Percentiles rank a stretch among this genome's conserved stretches.
Evolutionary conservation across 2,329 filamentous ascomycete species (phyloP).

Genomic region (Fusarium euwallaceae): DNA sequence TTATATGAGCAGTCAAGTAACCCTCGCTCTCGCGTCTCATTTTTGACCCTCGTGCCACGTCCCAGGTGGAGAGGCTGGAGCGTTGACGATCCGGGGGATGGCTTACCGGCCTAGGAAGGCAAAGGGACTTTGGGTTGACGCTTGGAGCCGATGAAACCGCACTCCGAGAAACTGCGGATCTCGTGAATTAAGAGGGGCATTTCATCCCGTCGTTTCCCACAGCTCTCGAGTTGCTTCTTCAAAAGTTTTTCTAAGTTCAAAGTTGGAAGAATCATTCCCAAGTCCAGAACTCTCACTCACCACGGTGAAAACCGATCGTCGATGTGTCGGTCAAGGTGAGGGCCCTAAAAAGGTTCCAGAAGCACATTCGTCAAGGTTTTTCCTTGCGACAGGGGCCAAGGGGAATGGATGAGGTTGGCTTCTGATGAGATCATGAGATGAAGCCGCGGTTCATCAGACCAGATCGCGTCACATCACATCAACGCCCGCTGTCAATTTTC

Average conservation of each 20-base stretch:
- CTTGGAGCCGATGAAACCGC: conserved; percentile 14
- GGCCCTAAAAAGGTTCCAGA: background rate
- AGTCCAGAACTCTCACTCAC: background rate
- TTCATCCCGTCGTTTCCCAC: background rate
- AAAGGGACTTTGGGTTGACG: conserved; percentile 13
- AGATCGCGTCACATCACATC: conserved; percentile 26
- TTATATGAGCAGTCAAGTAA: no score
- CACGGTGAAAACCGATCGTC: conserved; percentile 3
- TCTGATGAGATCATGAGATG: conserved; percentile 14
- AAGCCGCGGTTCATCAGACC: conserved; percentile 32
- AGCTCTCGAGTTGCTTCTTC: background rate
- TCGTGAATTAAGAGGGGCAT: conserved; percentile 14
- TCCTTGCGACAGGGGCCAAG: background rate
- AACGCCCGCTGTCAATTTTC: conserved; percentile 23
- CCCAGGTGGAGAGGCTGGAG: background rate
- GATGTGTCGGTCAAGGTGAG: conserved; percentile 1
- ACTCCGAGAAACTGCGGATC: conserved; percentile 11
- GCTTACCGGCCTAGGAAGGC: background rate
- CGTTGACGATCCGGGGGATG: background rate
- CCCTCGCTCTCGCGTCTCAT: no score
- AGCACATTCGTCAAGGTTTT: background rate
- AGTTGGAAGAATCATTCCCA: background rate
- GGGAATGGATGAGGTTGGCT: background rate
- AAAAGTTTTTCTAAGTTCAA: background rate
- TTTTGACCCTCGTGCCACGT: background rate